phyloP scores from a whole-genome alignment of 148 eudicot genomes.

The Heliamphora exappendiculata region DNA sequence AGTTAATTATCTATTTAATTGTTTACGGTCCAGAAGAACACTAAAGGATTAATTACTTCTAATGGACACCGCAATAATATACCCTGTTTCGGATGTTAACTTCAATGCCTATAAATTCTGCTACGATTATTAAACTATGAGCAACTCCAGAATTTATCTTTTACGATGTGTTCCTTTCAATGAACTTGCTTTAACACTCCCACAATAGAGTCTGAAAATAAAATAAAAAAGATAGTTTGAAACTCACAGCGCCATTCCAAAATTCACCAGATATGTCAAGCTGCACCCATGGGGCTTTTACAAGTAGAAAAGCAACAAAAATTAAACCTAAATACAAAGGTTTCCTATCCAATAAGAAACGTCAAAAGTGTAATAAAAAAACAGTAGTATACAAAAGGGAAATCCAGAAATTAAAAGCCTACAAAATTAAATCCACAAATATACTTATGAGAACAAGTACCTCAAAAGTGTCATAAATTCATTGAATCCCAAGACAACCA shows the following conservation, averaged over 20 bases:
- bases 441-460: conserved; percentile 27
- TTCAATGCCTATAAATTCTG: too few species aligned
- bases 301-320: conserved; percentile 68
- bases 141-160: neutral
- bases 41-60: too few species aligned
- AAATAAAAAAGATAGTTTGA: neutral
- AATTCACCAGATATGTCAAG: conserved; percentile 80
- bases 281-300: conserved; percentile 95
- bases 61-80: too few species aligned
- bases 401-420: neutral
- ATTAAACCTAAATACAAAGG: conserved; percentile 74
- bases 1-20: too few species aligned
- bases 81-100: too few species aligned
- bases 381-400: neutral
- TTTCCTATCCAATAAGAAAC: conserved; percentile 51
- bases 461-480: conserved; percentile 96
- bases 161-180: neutral
- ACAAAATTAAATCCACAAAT: neutral
- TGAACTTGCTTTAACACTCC: neutral
- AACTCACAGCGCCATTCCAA: conserved; percentile 82
- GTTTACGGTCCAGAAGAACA: too few species aligned
- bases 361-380: too few species aligned
- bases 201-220: neutral
- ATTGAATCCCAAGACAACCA: conserved; percentile 79
- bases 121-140: too few species aligned